Evolutionary conservation across 768 basidiomycete species (phyloP), one percentile per base, ranked within the genome.

Genomic region (Tephrocybe sp.): DNA sequence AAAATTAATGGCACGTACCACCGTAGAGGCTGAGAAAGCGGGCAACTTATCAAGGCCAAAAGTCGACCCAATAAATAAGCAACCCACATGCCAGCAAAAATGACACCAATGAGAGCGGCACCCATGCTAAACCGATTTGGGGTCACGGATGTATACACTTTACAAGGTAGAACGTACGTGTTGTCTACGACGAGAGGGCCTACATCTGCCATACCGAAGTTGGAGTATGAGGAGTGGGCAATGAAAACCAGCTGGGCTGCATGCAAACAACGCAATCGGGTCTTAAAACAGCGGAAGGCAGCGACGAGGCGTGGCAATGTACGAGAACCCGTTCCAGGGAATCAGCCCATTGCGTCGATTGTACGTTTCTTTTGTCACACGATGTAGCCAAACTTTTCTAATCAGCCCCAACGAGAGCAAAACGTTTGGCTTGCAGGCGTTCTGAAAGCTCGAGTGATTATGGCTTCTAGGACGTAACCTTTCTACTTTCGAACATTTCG

Each of bases 21-120:
- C 79, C 79, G 49, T 79, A 81, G 45, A 81, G 58, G 47, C 77
- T 79, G 50, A 10, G 38, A 33, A 52, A 33, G 51, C 15, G 22
- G n/a, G 21, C 10, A 46, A 37, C 11, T 34, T 4, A 12, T 30
- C 27, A 33, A 19, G n/a, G 31, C 30, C 47, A 24, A 19, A 9
- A 27, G 18, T 9, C 18, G 24, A 33, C n/a, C 10, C 13, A 10
- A 29, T 11, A 25, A 15, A 6, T 15, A 12, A 13, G 16, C 24
- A 44, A 52, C 75, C 61, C 60, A 75, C 78, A 74, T 63, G 25
- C 67, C 76, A 40, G 77, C 74, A 43, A 69, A 67, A 31, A 80
- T 69, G 21, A 78, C 74, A 37, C 77, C 77, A 52, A 80, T 68
- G 47, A 74, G 72, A 38, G 76, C 68, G 21, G 77, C 77, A 33